These are phyloP conservation scores for Houttuynia cordata DNA, from an alignment of 164 flowering plant genomes.

Conservation along the genomic window DNA sequence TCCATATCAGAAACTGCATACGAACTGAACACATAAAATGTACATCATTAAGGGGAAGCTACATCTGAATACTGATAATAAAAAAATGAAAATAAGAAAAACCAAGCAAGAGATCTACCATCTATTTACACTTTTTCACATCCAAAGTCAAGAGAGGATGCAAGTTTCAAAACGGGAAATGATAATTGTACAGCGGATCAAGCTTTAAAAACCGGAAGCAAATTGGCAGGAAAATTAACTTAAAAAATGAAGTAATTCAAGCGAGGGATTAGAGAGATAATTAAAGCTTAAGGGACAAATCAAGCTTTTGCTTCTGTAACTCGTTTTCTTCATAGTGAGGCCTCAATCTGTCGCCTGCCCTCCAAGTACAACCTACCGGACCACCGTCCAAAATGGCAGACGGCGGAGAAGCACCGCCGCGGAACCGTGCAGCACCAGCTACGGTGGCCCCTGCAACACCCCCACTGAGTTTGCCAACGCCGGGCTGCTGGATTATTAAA, in stretches of 20 bases:
- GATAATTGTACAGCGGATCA: too few species aligned
- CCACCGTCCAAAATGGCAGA: background rate
- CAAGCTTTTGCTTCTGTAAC: slow-evolving; percentile 6
- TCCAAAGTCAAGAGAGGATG: background rate
- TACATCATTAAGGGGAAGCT: background rate
- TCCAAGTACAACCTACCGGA: slow-evolving; percentile 10
- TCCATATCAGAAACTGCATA: too few species aligned
- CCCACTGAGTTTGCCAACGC: slow-evolving; percentile 1
- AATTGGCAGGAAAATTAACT: background rate
- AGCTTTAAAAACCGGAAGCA: too few species aligned
- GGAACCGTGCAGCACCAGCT: too few species aligned
- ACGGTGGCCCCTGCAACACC: background rate
- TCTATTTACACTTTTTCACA: background rate
- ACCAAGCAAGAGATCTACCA: background rate
- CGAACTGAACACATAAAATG: too few species aligned
- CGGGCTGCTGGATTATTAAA: background rate
- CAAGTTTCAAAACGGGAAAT: background rate
- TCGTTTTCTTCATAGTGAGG: slow-evolving; percentile 5
- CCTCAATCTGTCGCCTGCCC: slow-evolving; percentile 9
- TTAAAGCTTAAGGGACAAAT: slow-evolving; percentile 10
- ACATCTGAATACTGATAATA: background rate
- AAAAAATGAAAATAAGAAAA: background rate
- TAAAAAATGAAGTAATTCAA: background rate
- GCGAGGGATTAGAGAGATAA: background rate
- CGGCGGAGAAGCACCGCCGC: too few species aligned